Evolutionary conservation across 106 monocot species (phyloP), one percentile per base, ranked within the genome.

Genomic region (Narthecium ossifragum): DNA sequence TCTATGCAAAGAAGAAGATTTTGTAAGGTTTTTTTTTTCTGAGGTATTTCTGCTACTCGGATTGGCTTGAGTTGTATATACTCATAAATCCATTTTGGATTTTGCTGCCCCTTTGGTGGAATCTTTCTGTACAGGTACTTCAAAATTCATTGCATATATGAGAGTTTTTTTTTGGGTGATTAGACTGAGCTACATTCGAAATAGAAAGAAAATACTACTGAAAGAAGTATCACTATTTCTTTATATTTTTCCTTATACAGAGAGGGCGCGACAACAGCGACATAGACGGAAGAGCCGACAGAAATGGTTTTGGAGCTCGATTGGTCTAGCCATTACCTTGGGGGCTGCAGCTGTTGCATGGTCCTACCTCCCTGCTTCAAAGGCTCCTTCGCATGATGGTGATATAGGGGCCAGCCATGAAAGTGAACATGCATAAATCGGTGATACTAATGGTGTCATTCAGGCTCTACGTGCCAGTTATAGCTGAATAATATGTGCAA

Each of bases 241-340:
- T 4, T 13, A 0, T 43, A 6, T 5, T 18, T 43, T 43, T 54
- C 4, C 25, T 22, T 1, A 34, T 48, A 33, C 69, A 77, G 77
- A 71, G 47, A 38, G 65, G 66, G 51, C 71, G 36, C 52, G 77
- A 32, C 71, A 71, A 50, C 65, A 61, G 2, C 32, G 77, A 0
- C 30, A 66, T 9, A 71, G 12, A 33, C 56, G 53, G 8, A 77
- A 70, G 63, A 66, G 51, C 22, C 30, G 51, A 52, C 71, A 77
- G 52, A 76, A 60, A 39, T 76, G 70, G 76, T 46, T 76, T 37
- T 76, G 69, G 64, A 49, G 70, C 24, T 76, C 76, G 6, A 36
- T 76, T 26, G 63, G 76, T 31, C 47, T 76, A 26, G 76, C 59
- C 0, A 34, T 70, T n/a, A 76, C 76, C 17, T 57, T 76, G 14